Evolutionary conservation across 2,329 filamentous ascomycete species (phyloP), one percentile per base, ranked within the genome.

Genomic region (Metarhizium humberi): DNA sequence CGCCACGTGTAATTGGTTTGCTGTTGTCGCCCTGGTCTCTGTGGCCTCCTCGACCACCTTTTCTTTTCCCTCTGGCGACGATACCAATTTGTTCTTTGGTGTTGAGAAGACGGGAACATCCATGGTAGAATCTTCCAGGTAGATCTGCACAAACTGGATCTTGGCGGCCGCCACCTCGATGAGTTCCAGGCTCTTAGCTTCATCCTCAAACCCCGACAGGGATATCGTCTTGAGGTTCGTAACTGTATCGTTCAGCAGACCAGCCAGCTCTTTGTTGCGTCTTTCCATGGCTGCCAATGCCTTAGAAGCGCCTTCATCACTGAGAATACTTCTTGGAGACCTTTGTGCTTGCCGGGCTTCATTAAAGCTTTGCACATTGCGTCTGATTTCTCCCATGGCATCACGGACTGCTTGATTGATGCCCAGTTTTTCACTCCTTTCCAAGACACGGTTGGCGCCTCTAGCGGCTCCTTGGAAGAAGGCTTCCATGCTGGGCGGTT

Each of bases 381-480:
- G 87, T 57, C 82, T 81, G 51, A 92, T 86, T 69, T 95, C 90
- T 8, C 85, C 86, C 65, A 94, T 80, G 18, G 89, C 88, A 61
- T 89, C 88, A n/a, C 89, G 81, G 6, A 94, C 83, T 0, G 86
- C 88, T 67, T 88, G 86, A 65, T 90, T 91, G 55, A 94, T 86
- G 6, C 88, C 88, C 58, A 91, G 82, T 64, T 84, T 86, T 68
- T 92, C 87, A 53, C 88, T 80, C 36, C 82, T 79, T 62, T 89
- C 84, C 38, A 90, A 75, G 16, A 92, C 84, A 53, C 84, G 85
- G 65, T 86, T 88, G 18, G 92, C 84, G 58, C 84, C 84, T 66
- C 88, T 88, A 20, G 88, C 87, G 3, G 89, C 88, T 16, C 85
- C 86, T 64, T 91, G 87, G 32, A 94, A 78, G 0, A 94, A 67